Percentiles rank a stretch among this genome's conserved stretches.
Conservation (phyloP, 768 basidiomycete genomes). For the Cubamyces lactineus region DNA sequence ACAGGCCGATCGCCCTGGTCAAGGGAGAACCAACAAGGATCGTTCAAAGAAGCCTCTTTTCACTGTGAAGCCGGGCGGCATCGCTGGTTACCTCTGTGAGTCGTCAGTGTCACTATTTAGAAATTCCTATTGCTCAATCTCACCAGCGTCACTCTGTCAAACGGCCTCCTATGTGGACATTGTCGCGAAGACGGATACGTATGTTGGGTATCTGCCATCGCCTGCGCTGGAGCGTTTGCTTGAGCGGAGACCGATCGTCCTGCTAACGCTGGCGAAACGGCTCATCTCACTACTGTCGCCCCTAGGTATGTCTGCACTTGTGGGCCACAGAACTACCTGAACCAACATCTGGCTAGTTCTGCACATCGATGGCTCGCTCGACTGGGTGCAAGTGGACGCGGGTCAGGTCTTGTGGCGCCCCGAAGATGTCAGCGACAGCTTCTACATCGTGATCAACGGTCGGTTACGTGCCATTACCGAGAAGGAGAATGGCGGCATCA, state of each 20-base stretch:
- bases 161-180: conserved; percentile 97
- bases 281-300: conserved; percentile 94
- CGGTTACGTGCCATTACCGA: conserved; percentile 90
- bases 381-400: conserved; percentile 97
- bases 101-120: neutral
- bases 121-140: conserved; percentile 6
- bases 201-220: conserved; percentile 92
- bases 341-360: conserved; percentile 56
- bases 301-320: conserved; percentile 57
- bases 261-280: conserved; percentile 95
- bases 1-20: conserved; percentile 21
- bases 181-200: conserved; percentile 96
- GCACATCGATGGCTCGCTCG: conserved; percentile 94
- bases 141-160: conserved; percentile 81
- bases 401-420: conserved; percentile 96
- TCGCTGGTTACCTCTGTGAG: conserved; percentile 92
- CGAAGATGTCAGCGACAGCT: conserved; percentile 89
- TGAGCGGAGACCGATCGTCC: conserved; percentile 93
- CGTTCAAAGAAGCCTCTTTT: conserved; percentile 74
- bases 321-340: neutral
- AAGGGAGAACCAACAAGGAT: conserved; percentile 37
- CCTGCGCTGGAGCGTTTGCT: conserved; percentile 87
- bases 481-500: conserved; percentile 72
- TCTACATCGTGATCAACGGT: conserved; percentile 98
- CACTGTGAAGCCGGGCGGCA: conserved; percentile 95